phyloP scores from a whole-genome alignment of 106 monocot species.

The Alisma plantagoaquatica region DNA sequence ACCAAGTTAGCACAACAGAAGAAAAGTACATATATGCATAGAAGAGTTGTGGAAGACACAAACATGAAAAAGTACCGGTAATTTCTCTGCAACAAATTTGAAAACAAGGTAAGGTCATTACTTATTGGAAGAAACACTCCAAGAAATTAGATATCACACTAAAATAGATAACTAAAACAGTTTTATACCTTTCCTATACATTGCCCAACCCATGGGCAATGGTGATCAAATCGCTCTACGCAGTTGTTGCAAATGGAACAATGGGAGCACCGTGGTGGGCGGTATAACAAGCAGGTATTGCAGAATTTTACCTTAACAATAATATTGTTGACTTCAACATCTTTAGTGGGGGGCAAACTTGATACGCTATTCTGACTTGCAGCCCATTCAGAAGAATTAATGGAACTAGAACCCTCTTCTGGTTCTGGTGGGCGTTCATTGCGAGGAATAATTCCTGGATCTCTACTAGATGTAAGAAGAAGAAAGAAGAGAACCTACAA shows the following conservation, averaged over 20 bases:
- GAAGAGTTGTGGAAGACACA: slow-evolving; percentile 9
- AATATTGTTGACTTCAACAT: slow-evolving; percentile 13
- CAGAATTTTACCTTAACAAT: slow-evolving; percentile 19
- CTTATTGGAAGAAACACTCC: too few relatives aligned
- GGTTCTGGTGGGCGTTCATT: slow-evolving; percentile 20
- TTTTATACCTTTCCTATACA: slow-evolving; percentile 25
- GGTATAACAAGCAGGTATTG: slow-evolving; percentile 18
- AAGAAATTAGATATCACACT: too few relatives aligned
- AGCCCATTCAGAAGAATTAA: slow-evolving; percentile 1
- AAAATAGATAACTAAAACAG: too few relatives aligned
- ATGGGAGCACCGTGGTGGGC: slow-evolving; percentile 19
- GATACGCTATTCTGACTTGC: slow-evolving; percentile 1
- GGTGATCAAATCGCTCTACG: slow-evolving; percentile 24
- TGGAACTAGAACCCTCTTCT: slow-evolving; percentile 4
- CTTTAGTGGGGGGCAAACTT: slow-evolving; percentile 16
- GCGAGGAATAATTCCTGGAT: slow-evolving; percentile 26
- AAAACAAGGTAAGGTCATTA: too few relatives aligned
- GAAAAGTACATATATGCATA: slow-evolving; percentile 12
- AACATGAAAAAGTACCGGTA: slow-evolving; percentile 23
- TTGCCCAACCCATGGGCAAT: slow-evolving; percentile 29
- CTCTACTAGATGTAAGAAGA: slow-evolving; percentile 18
- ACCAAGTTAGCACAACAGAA: slow-evolving; percentile 13
- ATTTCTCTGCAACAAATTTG: slow-evolving; percentile 15
- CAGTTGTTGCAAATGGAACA: slow-evolving; percentile 25
- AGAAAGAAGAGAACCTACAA: slow-evolving; percentile 16